These are phyloP conservation scores for Macrocystidia cucumis DNA, from an alignment of 1,284 basidiomycete genomes.

Conservation along the genomic window DNA sequence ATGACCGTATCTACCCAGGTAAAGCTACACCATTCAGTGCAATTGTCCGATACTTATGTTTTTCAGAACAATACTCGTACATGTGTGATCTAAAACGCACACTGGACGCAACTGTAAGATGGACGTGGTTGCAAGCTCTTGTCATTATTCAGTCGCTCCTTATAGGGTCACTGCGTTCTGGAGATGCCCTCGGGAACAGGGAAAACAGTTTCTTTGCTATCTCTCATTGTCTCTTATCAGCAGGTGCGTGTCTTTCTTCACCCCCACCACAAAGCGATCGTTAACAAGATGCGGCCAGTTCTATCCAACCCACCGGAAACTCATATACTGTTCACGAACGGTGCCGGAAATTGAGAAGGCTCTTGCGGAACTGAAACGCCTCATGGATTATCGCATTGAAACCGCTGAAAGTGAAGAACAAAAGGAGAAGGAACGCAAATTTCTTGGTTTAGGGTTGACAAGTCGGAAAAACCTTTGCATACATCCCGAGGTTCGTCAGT, in stretches of 20 bases:
- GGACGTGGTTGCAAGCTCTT: conserved; percentile 1
- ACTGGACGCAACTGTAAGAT: conserved; percentile 76
- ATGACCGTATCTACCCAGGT: conserved; percentile 87
- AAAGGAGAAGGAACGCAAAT: conserved; percentile 73
- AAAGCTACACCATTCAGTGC: conserved; percentile 12
- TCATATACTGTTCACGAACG: conserved; percentile 98
- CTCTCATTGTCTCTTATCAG: conserved; percentile 96
- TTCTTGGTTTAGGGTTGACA: conserved; percentile 89
- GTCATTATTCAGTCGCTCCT: conserved; percentile 7
- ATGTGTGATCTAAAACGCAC: conserved; percentile 98
- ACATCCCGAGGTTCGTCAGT: conserved; percentile 76
- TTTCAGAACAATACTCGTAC: conserved; percentile 92
- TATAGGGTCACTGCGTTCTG: conserved; percentile 95
- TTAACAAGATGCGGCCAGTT: conserved; percentile 55
- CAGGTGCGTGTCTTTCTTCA: conserved; percentile 49
- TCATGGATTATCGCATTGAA: conserved; percentile 85
- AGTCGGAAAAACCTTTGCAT: conserved; percentile 97
- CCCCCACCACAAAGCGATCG: neutral
- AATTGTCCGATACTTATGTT: conserved; percentile 5
- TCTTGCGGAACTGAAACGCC: conserved; percentile 87
- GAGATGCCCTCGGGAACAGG: conserved; percentile 99
- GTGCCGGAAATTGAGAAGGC: conserved; percentile 99
- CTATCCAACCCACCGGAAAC: conserved; percentile 87
- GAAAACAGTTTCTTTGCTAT: conserved; percentile 95
- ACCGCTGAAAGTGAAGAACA: conserved; percentile 69